phyloP scores from a whole-genome alignment of 1,284 basidiomycete genomes.

The Fomes fomentarius region DNA sequence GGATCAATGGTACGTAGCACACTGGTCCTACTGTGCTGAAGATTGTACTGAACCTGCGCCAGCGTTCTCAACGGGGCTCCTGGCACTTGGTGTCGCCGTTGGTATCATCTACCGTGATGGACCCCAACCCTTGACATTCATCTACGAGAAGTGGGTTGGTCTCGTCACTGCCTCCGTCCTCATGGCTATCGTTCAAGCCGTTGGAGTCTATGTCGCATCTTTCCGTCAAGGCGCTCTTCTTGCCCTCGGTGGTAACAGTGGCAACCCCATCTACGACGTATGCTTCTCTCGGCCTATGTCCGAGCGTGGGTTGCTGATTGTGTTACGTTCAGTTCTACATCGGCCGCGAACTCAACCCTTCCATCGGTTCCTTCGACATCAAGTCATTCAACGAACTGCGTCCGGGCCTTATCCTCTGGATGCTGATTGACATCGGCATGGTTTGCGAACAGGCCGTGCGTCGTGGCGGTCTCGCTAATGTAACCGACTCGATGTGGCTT shows the following conservation, averaged over 20 bases:
- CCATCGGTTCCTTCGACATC: constrained; percentile 88
- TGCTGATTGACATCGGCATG: constrained; percentile 90
- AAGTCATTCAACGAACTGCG: constrained; percentile 98
- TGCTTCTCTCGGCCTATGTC: constrained; percentile 33
- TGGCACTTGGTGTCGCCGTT: constrained; percentile 71
- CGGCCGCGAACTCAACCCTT: constrained; percentile 94
- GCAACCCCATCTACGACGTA: constrained; percentile 91
- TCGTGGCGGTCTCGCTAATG: constrained; percentile 58
- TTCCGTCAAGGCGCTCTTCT: constrained; percentile 75
- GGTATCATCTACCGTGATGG: constrained; percentile 79
- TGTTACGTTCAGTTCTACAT: constrained; percentile 81
- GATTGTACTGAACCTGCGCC: too few species aligned
- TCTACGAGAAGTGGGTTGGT: constrained; percentile 93
- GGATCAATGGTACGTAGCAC: constrained; percentile 82
- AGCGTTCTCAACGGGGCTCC: constrained; percentile 89
- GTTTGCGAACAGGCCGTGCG: constrained; percentile 89
- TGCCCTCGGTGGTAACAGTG: constrained; percentile 91
- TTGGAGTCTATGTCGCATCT: constrained; percentile 75
- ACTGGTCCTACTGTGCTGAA: background rate
- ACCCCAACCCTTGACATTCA: constrained; percentile 81
- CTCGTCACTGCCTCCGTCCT: constrained; percentile 84
- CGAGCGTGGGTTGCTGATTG: constrained; percentile 8
- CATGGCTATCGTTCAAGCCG: constrained; percentile 79
- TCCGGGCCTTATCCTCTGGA: constrained; percentile 96
- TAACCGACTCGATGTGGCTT: constrained; percentile 94